Evolutionary conservation across 2,329 filamentous ascomycete genomes (phyloP).

Genomic region (Albophoma yamanashiensis): DNA sequence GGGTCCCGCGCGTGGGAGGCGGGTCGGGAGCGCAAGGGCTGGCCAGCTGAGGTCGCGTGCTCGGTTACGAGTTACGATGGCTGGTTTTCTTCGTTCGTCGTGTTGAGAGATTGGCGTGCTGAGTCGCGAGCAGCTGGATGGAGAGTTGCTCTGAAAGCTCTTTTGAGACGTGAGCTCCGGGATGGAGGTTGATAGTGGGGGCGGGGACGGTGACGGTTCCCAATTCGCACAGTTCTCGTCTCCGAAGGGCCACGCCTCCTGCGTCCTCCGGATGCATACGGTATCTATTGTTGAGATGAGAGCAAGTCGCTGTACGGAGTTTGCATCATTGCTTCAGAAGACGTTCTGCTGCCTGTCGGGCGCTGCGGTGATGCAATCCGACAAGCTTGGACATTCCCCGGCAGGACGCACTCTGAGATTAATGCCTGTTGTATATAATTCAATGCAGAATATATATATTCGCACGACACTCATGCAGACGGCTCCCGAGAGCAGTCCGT

Average conservation of each 20-base stretch:
- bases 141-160: neutral
- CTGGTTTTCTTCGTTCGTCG: neutral
- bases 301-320: no score
- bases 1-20: neutral
- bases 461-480: neutral
- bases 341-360: no score
- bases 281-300: no score
- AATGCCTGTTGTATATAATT: neutral
- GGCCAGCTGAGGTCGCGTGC: neutral
- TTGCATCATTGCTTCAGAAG: no score
- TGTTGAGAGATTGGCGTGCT: neutral
- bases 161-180: neutral
- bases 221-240: neutral
- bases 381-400: neutral
- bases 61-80: neutral
- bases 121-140: neutral
- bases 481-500: neutral
- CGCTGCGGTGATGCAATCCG: no score
- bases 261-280: no score
- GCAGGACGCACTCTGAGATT: neutral
- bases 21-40: neutral
- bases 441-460: neutral
- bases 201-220: neutral
- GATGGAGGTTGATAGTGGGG: neutral
- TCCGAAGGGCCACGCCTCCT: no score